Evolutionary conservation across 2,329 filamentous ascomycete genomes (phyloP), one percentile per base, ranked within the genome.

Genomic region (Trichoderma harzianum): DNA sequence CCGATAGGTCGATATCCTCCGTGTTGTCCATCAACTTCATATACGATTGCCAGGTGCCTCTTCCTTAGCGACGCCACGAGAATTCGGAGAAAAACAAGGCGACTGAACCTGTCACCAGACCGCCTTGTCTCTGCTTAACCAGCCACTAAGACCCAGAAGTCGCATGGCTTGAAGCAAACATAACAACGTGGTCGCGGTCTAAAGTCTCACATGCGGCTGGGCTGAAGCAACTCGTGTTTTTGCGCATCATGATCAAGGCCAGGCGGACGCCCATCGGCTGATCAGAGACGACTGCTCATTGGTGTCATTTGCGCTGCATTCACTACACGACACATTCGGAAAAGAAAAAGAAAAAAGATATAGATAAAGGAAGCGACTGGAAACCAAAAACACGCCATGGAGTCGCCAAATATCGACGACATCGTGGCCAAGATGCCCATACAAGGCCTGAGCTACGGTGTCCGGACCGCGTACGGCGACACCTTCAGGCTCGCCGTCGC

Each of bases 401-500:
- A 36, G n/a, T 16, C 55, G 43, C 70, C 64, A 57, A 32, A 72
- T 14, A 32, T 53, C 58, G 51, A 61, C 39, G 30, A 60, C 51
- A 21, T 12, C 53, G 53, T 70, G 24, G 39, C 47, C 24, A 57
- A 67, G n/a, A 43, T 32, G 32, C 58, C 67, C 12, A 72, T 74
- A 16, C 63, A 71, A n/a, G 71, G 55, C 73, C 75, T 80, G 60
- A 78, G 74, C 62, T 76, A 78, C 70, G 73, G 76, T 34, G 75
- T 76, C 30, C 78, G 79, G 21, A 71, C 74, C 30, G 74, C 77
- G 58, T 84, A 85, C 75, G 81, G 80, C 57, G 73, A 75, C 10
- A 60, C 75, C 16, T 87, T 87, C 76, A 73, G 76, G 58, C 75
- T 76, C 3, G 78, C 78, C 57, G 74, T 82, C 39, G 78, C 79